Evolutionary conservation across 148 eudicot species (phyloP), one percentile per base, ranked within the genome.

Genomic region (Rhododendron kiyosumense): DNA sequence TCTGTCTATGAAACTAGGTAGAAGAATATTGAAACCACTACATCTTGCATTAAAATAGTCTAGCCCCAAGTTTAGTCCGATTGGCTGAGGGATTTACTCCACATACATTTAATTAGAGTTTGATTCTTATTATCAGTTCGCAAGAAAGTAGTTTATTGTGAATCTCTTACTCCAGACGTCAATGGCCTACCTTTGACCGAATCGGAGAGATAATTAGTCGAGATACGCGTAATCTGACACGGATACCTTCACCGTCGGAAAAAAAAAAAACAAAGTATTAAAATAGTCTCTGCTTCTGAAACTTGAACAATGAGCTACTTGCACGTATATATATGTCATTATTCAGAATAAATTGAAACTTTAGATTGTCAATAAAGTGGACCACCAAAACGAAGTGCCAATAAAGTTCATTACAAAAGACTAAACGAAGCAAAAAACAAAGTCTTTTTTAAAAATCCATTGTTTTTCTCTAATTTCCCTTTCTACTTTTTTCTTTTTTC

Each of bases 361-460:
- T 81, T 81, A 24, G 36, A 83, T 87, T 88, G 91, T 91, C 91
- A 91, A 91, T 85, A 89, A 91, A 91, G 93, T 80, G 87, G 30
- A 26, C 28, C 41, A 73, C 30, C 32, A 78, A 79, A 79, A 54
- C 83, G 78, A 87, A 65, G 79, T 81, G 88, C 85, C 90, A 89
- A 88, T 85, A 91, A 86, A 89, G 22, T 54, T 54, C 22, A 90
- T 76, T 81, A 87, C 84, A 87, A 87, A 88, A 67, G 73, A 85
- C 81, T 82, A 87, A 86, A 86, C 78, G 77, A 85, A 85, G 26
- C 34, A 63, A 87, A 86, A 86, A 48, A 87, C 85, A 41, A 77
- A 48, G 57, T 71, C 81, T 82, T 79, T 69, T 85, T 83, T 69
- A 32, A 34, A 54, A 85, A 82, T 63, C 80, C 57, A 36, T 65